Percentiles rank a stretch among this genome's conserved stretches.
Conservation (phyloP, 805 yeast species). For the Myxozyma neglecta region DNA sequence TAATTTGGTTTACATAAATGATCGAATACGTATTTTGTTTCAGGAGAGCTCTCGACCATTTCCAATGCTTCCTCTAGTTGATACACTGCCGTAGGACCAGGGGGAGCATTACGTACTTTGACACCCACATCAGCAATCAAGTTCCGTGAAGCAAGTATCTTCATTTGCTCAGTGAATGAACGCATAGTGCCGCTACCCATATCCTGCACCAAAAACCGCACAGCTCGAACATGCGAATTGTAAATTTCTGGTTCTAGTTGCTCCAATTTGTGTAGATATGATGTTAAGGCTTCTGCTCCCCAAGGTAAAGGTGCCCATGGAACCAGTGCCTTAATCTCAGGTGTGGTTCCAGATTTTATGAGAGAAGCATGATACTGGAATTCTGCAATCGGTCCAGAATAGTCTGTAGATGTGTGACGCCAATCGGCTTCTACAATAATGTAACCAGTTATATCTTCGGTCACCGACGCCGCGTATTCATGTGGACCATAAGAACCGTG, state of each 20-base stretch:
- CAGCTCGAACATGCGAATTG: constrained; percentile 42
- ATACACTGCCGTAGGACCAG: constrained; percentile 40
- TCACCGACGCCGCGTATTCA: constrained; percentile 35
- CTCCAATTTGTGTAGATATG: constrained; percentile 31
- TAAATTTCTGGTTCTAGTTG: constrained; percentile 13
- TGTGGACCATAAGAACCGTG: constrained; percentile 36
- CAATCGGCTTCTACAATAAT: constrained; percentile 45
- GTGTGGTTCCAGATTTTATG: not conserved
- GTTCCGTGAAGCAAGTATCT: constrained; percentile 40
- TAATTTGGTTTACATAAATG: constrained; percentile 49
- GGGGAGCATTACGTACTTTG: constrained; percentile 38
- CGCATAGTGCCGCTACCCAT: constrained; percentile 40
- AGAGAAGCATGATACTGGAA: constrained; percentile 35
- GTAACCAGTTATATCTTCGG: constrained; percentile 36
- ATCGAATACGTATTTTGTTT: constrained; percentile 43
- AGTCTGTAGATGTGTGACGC: constrained; percentile 33
- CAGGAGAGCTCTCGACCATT: constrained; percentile 38
- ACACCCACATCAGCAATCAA: constrained; percentile 48
- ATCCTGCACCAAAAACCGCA: constrained; percentile 48
- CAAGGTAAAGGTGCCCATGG: constrained; percentile 50
- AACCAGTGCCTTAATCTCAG: constrained; percentile 39
- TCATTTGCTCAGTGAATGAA: constrained; percentile 40
- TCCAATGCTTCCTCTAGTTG: constrained; percentile 45
- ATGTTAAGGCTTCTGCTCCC: constrained; percentile 36
- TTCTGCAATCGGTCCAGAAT: constrained; percentile 39